phyloP scores from a whole-genome alignment of 768 basidiomycete genomes.

The Kwoniella heveanensis region DNA sequence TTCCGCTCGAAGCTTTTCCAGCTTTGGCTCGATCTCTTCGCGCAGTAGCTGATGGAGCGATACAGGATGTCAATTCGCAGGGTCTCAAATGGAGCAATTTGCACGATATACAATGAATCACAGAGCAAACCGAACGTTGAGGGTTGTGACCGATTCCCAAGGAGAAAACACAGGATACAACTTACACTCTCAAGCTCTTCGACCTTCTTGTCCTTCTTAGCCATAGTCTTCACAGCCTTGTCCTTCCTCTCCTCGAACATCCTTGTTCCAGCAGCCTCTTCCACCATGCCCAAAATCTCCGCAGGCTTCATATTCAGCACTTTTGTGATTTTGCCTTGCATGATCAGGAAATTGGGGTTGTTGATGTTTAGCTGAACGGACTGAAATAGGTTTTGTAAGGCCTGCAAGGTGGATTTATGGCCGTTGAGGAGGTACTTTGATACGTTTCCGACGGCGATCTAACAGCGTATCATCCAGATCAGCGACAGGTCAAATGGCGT shows the following conservation, averaged over 20 bases:
- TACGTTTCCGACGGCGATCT: slow-evolving; percentile 91
- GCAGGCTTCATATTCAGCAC: slow-evolving; percentile 97
- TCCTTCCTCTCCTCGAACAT: slow-evolving; percentile 99
- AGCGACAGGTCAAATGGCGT: neutral
- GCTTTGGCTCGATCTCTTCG: slow-evolving; percentile 92
- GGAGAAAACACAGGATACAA: too few species aligned
- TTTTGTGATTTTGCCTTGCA: slow-evolving; percentile 99
- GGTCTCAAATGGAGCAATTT: too few species aligned
- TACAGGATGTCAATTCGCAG: neutral
- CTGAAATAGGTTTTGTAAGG: slow-evolving; percentile 88
- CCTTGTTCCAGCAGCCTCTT: slow-evolving; percentile 95
- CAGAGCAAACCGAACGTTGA: too few species aligned
- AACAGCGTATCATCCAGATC: neutral
- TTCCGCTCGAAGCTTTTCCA: slow-evolving; percentile 84
- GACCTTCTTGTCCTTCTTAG: slow-evolving; percentile 94
- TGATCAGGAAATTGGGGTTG: slow-evolving; percentile 98
- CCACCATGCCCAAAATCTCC: slow-evolving; percentile 97
- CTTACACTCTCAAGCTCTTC: slow-evolving; percentile 73
- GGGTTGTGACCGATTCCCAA: too few species aligned
- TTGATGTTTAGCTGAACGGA: slow-evolving; percentile 98
- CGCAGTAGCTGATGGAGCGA: slow-evolving; percentile 61
- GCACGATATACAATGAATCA: too few species aligned
- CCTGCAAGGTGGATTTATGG: slow-evolving; percentile 83
- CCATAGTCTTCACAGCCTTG: slow-evolving; percentile 93
- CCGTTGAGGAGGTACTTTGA: slow-evolving; percentile 96